These are phyloP conservation scores for Primulina tabacum DNA, from an alignment of 257 asterid genomes.

Conservation along the genomic window DNA sequence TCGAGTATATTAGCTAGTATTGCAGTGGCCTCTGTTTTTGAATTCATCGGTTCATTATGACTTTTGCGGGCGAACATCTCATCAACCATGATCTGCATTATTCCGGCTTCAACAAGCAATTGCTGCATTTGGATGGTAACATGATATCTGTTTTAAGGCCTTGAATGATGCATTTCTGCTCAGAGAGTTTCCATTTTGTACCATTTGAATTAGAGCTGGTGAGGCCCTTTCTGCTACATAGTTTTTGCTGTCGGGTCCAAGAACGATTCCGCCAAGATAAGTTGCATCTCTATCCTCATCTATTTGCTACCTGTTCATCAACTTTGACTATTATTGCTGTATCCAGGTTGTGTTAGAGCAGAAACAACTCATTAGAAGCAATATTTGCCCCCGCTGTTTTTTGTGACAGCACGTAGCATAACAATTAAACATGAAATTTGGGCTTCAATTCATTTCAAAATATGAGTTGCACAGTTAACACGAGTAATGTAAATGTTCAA, in stretches of 20 bases:
- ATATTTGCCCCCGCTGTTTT: neutral
- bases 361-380: neutral
- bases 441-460: neutral
- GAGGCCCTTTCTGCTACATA: constrained; percentile 66
- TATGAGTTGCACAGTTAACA: neutral
- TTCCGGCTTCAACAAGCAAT: constrained; percentile 57
- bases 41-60: constrained; percentile 42
- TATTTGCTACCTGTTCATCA: constrained; percentile 57
- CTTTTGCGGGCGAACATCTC: constrained; percentile 56
- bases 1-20: constrained; percentile 72
- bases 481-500: neutral
- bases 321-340: neutral
- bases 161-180: constrained; percentile 62
- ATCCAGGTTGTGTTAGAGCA: neutral
- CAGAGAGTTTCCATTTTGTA: constrained; percentile 41
- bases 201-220: constrained; percentile 64
- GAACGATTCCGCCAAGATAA: constrained; percentile 56
- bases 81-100: constrained; percentile 53
- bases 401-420: neutral
- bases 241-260: constrained; percentile 48
- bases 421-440: neutral
- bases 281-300: constrained; percentile 57
- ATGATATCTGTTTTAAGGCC: constrained; percentile 62
- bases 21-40: constrained; percentile 56
- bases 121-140: constrained; percentile 45